Evolutionary conservation across 2,329 filamentous ascomycete genomes (phyloP), one percentile per base, ranked within the genome.

Genomic region (Orbilia brochopaga): DNA sequence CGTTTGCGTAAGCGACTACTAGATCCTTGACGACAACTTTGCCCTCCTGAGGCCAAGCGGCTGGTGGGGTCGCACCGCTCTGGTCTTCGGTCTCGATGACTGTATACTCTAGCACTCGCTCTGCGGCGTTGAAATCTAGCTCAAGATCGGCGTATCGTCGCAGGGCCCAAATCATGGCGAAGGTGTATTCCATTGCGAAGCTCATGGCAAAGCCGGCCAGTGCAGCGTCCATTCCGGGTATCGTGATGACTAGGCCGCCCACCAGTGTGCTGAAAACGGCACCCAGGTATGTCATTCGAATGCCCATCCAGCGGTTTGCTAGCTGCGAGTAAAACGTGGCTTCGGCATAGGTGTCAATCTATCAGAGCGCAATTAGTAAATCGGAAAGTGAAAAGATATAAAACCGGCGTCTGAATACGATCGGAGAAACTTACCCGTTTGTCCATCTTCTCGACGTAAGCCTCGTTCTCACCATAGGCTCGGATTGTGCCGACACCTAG

Each of bases 301-400:
- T 87, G 24, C 86, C 85, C 80, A 93, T 85, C 90, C 90, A 93
- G 32, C 89, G 84, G 77, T 90, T 90, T 78, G 90, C 88, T 1
- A 90, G 82, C 85, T 86, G 89, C 57, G 89, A 80, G 75, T 90
- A 85, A 82, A 86, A 89, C 30, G 85, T 86, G 0, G 88, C 84
- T 7, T 85, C 83, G 30, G 84, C 83, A 80, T 89, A 90, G 42
- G 84, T 83, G 77, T 93, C 90, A 17, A 93, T 85, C 74, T 70
- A 70, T 40, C 40, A 4, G 46, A 57, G 44, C 10, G 35, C 15
- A 24, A 23, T 30, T 44, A 51, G 19, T 19, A 23, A 56, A 15
- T 24, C 17, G 37, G 48, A 24, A 19, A 24, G 5, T 44, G 24
- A 2, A 2, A 13, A 44, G 23, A 2, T 15, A 24, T n/a, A 37